These are phyloP conservation scores for Beauveria sp. DNA, from an alignment of 2,329 filamentous ascomycete species.

Conservation along the genomic window DNA sequence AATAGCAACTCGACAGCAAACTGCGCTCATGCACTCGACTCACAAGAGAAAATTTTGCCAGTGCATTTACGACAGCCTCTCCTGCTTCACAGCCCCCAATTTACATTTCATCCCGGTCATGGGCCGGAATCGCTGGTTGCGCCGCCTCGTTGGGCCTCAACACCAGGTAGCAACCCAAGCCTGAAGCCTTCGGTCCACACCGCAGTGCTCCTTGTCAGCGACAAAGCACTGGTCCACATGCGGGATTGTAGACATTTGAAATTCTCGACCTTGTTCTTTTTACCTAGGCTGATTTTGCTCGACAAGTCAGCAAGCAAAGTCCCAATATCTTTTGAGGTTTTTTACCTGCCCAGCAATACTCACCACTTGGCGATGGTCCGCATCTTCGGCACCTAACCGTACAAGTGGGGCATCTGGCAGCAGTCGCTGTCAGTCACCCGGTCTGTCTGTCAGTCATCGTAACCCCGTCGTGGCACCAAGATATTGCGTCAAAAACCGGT, in stretches of 20 bases:
- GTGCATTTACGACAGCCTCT: neutral
- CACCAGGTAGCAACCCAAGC: slow-evolving; percentile 2
- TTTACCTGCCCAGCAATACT: neutral
- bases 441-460: neutral
- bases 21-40: neutral
- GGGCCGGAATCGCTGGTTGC: neutral
- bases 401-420: slow-evolving; percentile 1
- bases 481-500: neutral
- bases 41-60: neutral
- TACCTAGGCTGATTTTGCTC: too few species aligned
- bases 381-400: neutral
- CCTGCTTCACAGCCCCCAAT: neutral
- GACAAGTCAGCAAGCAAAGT: neutral
- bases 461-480: neutral
- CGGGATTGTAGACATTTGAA: neutral
- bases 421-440: neutral
- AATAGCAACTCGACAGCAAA: neutral
- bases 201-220: too few species aligned
- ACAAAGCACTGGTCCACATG: neutral
- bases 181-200: neutral
- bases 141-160: slow-evolving; percentile 9
- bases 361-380: neutral
- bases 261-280: too few species aligned
- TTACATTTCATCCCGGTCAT: neutral
- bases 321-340: neutral